phyloP scores from a whole-genome alignment of 352 stramenopile genomes.

The Pythium folliculosum region DNA sequence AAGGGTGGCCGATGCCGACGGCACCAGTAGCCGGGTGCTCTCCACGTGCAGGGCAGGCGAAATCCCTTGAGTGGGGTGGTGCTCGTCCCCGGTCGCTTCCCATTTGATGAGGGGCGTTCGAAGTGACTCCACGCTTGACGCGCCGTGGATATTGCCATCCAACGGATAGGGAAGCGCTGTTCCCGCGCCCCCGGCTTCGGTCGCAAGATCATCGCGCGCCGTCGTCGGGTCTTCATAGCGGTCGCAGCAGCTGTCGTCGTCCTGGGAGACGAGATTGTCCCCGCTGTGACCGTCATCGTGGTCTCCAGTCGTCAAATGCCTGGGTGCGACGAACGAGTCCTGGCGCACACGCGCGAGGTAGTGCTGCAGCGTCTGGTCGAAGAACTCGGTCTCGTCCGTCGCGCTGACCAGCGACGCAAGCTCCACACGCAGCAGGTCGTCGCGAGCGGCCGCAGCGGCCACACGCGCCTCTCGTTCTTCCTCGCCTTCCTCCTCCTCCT shows the following conservation, averaged over 20 bases:
- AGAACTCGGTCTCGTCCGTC: conserved; percentile 29
- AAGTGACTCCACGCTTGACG: neutral
- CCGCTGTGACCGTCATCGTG: neutral
- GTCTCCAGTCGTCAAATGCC: neutral
- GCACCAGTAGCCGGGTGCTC: conserved; percentile 13
- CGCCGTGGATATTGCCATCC: too few relatives aligned
- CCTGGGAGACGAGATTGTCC: neutral
- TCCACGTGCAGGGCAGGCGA: conserved; percentile 12
- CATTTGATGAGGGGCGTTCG: conserved; percentile 23
- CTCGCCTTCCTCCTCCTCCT: neutral
- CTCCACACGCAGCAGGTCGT: neutral
- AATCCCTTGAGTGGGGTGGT: neutral
- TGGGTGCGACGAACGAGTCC: conserved; percentile 15
- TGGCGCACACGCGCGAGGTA: conserved; percentile 29
- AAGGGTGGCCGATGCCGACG: neutral
- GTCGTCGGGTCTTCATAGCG: neutral
- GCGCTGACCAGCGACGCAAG: conserved; percentile 16
- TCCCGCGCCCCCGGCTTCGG: neutral
- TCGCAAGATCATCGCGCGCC: neutral
- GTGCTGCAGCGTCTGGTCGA: conserved; percentile 26
- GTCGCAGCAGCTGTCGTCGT: too few relatives aligned
- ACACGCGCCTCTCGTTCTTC: neutral
- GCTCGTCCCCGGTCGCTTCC: neutral
- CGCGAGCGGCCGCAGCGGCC: neutral
- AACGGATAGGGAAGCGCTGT: neutral